These are phyloP conservation scores for Poterioochromonas sp. DNA, from an alignment of 352 stramenopile genomes.

Conservation along the genomic window DNA sequence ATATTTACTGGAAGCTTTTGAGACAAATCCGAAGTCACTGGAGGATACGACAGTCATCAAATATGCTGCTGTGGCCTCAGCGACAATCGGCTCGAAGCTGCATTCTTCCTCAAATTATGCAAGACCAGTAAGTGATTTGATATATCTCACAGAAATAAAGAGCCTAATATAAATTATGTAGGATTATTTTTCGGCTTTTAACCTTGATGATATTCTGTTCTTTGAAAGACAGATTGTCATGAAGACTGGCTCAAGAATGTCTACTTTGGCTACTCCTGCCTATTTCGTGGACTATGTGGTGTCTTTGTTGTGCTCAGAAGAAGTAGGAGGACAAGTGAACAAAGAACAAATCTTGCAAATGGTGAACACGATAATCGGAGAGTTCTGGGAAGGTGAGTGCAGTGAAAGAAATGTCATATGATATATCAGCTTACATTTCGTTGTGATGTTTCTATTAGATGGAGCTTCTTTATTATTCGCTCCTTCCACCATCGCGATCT, in stretches of 20 bases:
- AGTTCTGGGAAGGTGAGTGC: neutral
- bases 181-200: neutral
- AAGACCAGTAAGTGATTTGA: no score
- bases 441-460: neutral
- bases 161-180: no score
- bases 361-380: neutral
- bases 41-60: no score
- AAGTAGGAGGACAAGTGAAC: neutral
- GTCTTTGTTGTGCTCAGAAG: no score
- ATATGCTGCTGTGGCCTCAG: no score
- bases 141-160: no score
- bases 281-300: neutral
- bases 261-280: neutral
- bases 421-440: neutral
- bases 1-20: no score
- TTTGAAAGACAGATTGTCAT: neutral
- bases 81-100: no score
- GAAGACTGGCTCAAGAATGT: neutral
- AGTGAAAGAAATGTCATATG: neutral
- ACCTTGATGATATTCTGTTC: neutral
- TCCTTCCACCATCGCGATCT: slow-evolving; percentile 3
- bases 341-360: neutral
- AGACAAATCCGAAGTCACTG: no score
- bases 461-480: neutral
- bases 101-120: no score